These are phyloP conservation scores for Cystobasidium ongulense DNA, from an alignment of 768 basidiomycete species.

Conservation along the genomic window DNA sequence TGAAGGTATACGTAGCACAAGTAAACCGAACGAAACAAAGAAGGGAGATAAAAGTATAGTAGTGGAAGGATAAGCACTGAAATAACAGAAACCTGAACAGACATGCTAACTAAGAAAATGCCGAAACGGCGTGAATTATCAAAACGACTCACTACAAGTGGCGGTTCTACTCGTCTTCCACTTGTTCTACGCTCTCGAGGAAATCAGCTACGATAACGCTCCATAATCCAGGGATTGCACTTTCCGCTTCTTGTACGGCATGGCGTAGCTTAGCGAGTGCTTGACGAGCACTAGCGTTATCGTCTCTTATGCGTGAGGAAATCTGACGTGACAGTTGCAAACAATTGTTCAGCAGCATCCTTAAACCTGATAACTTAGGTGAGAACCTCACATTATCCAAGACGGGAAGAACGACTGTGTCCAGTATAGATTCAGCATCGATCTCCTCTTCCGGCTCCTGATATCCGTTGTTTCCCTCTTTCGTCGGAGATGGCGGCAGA, in stretches of 20 bases:
- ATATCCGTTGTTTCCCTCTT: neutral
- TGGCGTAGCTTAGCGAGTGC: slow-evolving; percentile 76
- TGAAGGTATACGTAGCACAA: too few relatives aligned
- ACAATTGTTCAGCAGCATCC: neutral
- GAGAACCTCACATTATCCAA: slow-evolving; percentile 68
- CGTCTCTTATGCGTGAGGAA: slow-evolving; percentile 80
- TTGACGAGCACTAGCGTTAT: slow-evolving; percentile 67
- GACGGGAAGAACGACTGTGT: slow-evolving; percentile 91
- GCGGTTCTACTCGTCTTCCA: slow-evolving; percentile 55
- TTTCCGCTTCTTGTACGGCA: slow-evolving; percentile 89
- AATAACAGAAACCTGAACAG: too few relatives aligned
- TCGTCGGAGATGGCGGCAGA: neutral
- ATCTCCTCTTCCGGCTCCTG: slow-evolving; percentile 31
- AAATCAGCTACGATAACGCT: slow-evolving; percentile 60
- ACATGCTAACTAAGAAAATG: too few relatives aligned
- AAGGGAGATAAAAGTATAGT: too few relatives aligned
- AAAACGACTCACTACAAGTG: too few relatives aligned
- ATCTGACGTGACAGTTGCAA: slow-evolving; percentile 52
- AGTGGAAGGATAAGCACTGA: too few relatives aligned
- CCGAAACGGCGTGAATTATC: too few relatives aligned
- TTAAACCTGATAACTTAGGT: neutral
- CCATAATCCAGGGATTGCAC: slow-evolving; percentile 88
- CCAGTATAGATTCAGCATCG: slow-evolving; percentile 58
- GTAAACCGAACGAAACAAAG: too few relatives aligned
- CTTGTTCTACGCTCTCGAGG: slow-evolving; percentile 82